Base-by-base conservation (phyloP, 148 eudicot genomes). In the Silene latifolia region DNA sequence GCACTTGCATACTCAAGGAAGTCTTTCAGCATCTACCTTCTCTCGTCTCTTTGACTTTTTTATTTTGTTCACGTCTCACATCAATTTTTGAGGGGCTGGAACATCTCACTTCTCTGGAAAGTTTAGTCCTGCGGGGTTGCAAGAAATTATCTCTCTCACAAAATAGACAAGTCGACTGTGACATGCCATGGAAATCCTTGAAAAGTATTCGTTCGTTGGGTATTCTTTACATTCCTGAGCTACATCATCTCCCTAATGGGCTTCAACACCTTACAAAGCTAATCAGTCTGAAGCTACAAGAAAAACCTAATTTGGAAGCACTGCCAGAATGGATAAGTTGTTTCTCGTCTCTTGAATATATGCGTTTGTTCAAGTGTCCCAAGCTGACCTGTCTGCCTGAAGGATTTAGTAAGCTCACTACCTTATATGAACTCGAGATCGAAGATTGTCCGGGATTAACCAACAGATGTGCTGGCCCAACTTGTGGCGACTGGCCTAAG, bases 131-230 rank as follows among this genome's bases (percentile, higher is more conserved):
- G 35, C 4, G 0, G 35, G 4, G 5, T 32, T 32, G 35, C 35
- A 2, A 2, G 4, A 4, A 32, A 4, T 32, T 32, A 32, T 2
- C 1, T 32, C 35, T 32, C 5, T 32, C 35, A 32, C 4, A 32
- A 32, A 32, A 32, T 32, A 32, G 35, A 32, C 35, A 32, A 32
- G 3, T 2, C 24, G 68, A 44, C 5, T 63, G 47, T 35, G 69
- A 62, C 21, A 69, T 78, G 81, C 71, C 82, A 35, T 82, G 77
- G 76, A 78, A 75, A 72, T 58, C 71, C 62, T 35, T 79, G 6
- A 62, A 12, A 5, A 72, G 72, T 47, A 77, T 79, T 29, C 74
- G 66, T 32, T 73, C 62, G 5, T 69, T 79, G 63, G 7, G 8
- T 4, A 27, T 82, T 0, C 0, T 0, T 2, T 1, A 0, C 0